Evolutionary conservation across 129 eudicot species (phyloP), one percentile per base, ranked within the genome.

Genomic region (Gnaphalium uliginosum): DNA sequence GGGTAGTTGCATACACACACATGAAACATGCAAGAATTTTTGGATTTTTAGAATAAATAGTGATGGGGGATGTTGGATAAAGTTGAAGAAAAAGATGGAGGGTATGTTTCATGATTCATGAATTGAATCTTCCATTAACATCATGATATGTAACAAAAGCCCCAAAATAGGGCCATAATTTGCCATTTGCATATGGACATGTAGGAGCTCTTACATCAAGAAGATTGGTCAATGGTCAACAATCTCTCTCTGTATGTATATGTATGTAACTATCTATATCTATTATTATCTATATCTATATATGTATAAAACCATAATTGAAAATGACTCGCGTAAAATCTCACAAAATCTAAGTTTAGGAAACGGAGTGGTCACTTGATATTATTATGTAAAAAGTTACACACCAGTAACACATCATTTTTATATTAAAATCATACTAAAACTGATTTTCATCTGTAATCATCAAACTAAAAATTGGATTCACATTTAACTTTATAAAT

Each of bases 121-220:
- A 33, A 57, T 67, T 43, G 68, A 66, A 37, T 19, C 65, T 75
- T 64, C 65, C 18, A 51, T 26, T 64, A 11, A 51, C 23, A 15
- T 24, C 21, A 15, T 73, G 77, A 37, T 59, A 68, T 78, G 68
- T 62, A 63, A 25, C 78, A 72, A 50, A 79, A 64, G 72, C 72
- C 58, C 82, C 73, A 71, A 79, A 79, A 78, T 33, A 26, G 15
- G 66, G 67, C 83, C 83, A 79, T 79, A 35, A 72, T 64, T 63
- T 79, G 78, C 78, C 78, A 53, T 51, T 51, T 63, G 51, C 78
- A 41, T 43, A 43, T 43, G 51, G 51, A 43, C 74, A 79, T 67
- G 67, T 72, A 64, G 64, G 66, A 65, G 78, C 78, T 79, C 83
- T 79, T 66, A 39, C 73, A 79, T 72, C 83, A 79, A 72, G 83